Base-by-base conservation (phyloP, 2,329 filamentous ascomycete species). In the Fusarium chlamydosporum region DNA sequence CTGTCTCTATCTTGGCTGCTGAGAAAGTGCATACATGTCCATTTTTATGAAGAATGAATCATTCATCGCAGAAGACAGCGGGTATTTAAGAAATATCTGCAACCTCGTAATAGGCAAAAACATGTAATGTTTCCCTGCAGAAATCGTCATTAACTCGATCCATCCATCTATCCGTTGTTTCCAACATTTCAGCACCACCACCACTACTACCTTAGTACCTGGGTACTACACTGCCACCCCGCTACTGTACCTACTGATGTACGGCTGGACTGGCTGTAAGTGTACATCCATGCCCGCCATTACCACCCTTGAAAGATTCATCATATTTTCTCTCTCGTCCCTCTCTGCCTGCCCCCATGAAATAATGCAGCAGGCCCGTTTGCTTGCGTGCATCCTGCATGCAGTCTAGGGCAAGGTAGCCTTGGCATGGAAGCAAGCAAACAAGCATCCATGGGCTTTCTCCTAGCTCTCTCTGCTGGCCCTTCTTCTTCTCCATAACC, bases 301-400 rank as follows among this genome's bases (percentile, higher is more conserved):
- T 18, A 20, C 27, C 42, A 20, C 43, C 41, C 41, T 53, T 38
- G 61, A 64, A 54, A 63, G 53, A 66, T 62, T 48, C 66, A 64
- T 65, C 60, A 48, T 62, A 41, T 56, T 62, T 61, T 40, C n/a
- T 54, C 47, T 47, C 43, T 42, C 23, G 23, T 23, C 23, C 23
- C 23, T 23, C 23, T 23, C 23, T 23, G 23, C 23, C 57, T 69
- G 61, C 66, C 61, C 63, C 56, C 61, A 58, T 69, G 53, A 37
- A 37, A 34, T 16, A 47, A 50, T 50, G 26, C 26, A 50, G 26
- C 26, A 50, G 26, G 34, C 47, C 33, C 34, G 43, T 10, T 7
- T 50, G 45, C 47, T 51, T 51, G 15, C 33, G 31, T 50, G 47
- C 47, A 50, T 38, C n/a, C 47, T 38, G 34, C 47, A 51, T 26